phyloP scores from a whole-genome alignment of 208 protist genomes.

The Strigomonas galati region DNA sequence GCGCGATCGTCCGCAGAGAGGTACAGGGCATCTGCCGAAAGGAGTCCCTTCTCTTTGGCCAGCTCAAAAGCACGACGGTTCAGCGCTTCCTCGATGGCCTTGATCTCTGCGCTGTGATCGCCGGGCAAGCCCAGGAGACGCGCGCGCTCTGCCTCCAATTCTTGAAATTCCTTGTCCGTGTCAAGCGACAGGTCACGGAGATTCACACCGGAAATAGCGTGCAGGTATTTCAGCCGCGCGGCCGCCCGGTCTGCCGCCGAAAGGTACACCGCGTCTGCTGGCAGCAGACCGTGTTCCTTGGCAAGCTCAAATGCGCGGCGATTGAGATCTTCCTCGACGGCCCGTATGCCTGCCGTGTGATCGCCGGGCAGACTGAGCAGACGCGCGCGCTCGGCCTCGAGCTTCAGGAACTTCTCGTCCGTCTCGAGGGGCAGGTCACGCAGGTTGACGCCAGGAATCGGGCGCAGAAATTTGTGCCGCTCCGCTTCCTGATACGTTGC shows the following conservation, averaged over 20 bases:
- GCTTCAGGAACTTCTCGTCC: background rate
- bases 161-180: slow-evolving; percentile 20
- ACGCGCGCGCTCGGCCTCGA: slow-evolving; percentile 22
- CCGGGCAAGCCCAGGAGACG: slow-evolving; percentile 18
- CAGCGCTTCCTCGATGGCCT: slow-evolving; percentile 29
- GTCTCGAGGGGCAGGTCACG: background rate
- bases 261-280: background rate
- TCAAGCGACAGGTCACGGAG: slow-evolving; percentile 4
- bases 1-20: slow-evolving; percentile 1
- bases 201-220: slow-evolving; percentile 1
- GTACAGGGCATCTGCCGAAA: background rate
- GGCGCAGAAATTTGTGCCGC: slow-evolving; percentile 11
- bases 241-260: background rate
- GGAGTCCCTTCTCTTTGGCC: background rate
- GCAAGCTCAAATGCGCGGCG: slow-evolving; percentile 39
- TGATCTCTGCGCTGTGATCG: slow-evolving; percentile 27
- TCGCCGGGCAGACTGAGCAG: slow-evolving; percentile 26
- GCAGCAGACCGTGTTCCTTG: background rate
- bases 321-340: slow-evolving; percentile 55
- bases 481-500: slow-evolving; percentile 29
- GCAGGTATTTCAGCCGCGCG: slow-evolving; percentile 16
- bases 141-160: slow-evolving; percentile 58
- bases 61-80: slow-evolving; percentile 19
- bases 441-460: slow-evolving; percentile 4
- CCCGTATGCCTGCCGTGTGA: background rate